Conservation (phyloP, 768 basidiomycete genomes). For the Amylocystis lapponica region DNA sequence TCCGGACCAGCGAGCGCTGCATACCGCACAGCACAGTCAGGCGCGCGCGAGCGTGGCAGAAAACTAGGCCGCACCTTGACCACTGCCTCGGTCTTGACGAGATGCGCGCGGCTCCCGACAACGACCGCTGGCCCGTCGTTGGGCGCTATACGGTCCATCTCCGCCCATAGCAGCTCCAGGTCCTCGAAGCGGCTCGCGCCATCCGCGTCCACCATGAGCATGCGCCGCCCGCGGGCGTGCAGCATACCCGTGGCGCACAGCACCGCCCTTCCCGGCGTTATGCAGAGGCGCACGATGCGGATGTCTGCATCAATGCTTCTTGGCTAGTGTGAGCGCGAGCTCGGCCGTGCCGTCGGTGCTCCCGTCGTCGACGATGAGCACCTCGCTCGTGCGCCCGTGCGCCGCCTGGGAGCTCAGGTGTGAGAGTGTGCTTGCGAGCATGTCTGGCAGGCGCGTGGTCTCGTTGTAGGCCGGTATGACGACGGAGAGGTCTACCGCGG, state of each 20-base stretch:
- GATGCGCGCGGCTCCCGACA: constrained; percentile 86
- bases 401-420: constrained; percentile 43
- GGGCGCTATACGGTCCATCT: constrained; percentile 59
- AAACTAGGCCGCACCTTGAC: constrained; percentile 63
- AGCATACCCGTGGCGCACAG: constrained; percentile 90
- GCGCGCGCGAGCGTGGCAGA: background rate
- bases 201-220: constrained; percentile 94
- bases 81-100: constrained; percentile 88
- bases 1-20: constrained; percentile 84
- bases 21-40: background rate
- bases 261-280: constrained; percentile 91
- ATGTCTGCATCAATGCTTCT: constrained; percentile 63
- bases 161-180: constrained; percentile 69
- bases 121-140: constrained; percentile 55
- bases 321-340: constrained; percentile 51
- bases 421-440: constrained; percentile 73
- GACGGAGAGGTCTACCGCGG: constrained; percentile 67
- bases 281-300: constrained; percentile 67
- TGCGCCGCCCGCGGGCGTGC: constrained; percentile 65
- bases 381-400: constrained; percentile 56
- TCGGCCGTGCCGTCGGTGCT: constrained; percentile 70
- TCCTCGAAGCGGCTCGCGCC: constrained; percentile 88
- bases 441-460: constrained; percentile 69
- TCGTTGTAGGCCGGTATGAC: constrained; percentile 94
- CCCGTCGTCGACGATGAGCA: constrained; percentile 90